A percentile compares a stretch with the other conserved stretches of the same genome.
phyloP scores from a whole-genome alignment of 2,329 filamentous ascomycete genomes.

The Penicillium sclerotiorum region DNA sequence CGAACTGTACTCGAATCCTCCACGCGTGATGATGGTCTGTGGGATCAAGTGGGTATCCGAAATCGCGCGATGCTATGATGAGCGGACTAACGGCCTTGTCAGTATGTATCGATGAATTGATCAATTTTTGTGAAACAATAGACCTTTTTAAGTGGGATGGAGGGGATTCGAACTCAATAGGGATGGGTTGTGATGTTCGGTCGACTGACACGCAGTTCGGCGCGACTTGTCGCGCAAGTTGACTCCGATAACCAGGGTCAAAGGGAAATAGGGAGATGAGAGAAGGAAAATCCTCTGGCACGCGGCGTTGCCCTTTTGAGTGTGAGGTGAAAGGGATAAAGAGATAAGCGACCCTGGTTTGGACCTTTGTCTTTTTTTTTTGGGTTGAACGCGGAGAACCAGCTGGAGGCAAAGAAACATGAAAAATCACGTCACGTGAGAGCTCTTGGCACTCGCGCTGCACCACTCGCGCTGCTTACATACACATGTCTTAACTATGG shows the following conservation, averaged over 20 bases:
- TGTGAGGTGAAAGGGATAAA: neutral
- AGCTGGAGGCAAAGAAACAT: slow-evolving; percentile 11
- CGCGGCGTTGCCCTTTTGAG: slow-evolving; percentile 4
- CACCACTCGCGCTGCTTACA: too few species aligned
- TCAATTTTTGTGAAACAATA: too few species aligned
- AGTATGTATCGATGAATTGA: neutral
- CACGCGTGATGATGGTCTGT: slow-evolving; percentile 4
- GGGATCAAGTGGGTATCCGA: slow-evolving; percentile 2
- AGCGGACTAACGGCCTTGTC: neutral
- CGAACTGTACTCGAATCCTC: slow-evolving; percentile 3
- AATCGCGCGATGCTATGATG: neutral
- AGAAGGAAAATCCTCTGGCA: neutral
- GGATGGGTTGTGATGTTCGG: slow-evolving; percentile 6
- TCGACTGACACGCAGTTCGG: slow-evolving; percentile 22
- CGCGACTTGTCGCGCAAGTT: slow-evolving; percentile 23
- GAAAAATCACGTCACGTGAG: slow-evolving; percentile 18
- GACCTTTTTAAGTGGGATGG: too few species aligned
- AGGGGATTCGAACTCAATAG: slow-evolving; percentile 1
- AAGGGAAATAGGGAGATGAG: neutral
- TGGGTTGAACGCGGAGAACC: slow-evolving; percentile 7
- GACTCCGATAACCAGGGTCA: slow-evolving; percentile 9
- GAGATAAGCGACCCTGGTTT: slow-evolving; percentile 5
- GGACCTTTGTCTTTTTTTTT: slow-evolving; percentile 5
- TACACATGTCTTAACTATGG: too few species aligned
- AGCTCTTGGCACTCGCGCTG: slow-evolving; percentile 13